Percentiles rank a stretch among this genome's conserved stretches.
These are phyloP conservation scores for Trichoderma brevicompactum DNA, from an alignment of 2,329 filamentous ascomycete genomes.

Conservation along the genomic window DNA sequence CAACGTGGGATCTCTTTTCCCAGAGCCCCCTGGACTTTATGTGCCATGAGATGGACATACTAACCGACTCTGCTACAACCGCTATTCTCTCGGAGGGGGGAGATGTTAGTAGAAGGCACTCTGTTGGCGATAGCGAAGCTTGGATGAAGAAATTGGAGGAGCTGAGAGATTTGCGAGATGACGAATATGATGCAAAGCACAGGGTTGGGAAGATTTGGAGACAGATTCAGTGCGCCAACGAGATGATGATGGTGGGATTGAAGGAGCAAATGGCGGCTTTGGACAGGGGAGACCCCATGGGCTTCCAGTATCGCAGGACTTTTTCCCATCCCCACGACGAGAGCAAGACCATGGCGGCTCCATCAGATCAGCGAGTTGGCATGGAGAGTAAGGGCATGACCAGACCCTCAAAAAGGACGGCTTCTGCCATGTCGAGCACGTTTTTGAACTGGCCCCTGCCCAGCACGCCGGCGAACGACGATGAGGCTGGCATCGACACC, in stretches of 20 bases:
- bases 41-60: conserved; percentile 10
- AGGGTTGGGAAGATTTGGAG: not conserved
- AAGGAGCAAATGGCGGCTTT: not conserved
- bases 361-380: not conserved
- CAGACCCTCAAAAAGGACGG: not conserved
- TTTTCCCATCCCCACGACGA: not conserved
- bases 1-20: conserved; percentile 18
- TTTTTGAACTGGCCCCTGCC: conserved; percentile 23
- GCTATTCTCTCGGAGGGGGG: not conserved
- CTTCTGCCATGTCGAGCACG: not conserved
- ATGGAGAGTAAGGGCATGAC: not conserved
- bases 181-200: not conserved
- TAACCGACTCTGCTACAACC: not conserved
- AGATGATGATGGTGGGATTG: conserved; percentile 1
- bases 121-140: not conserved
- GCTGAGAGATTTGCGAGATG: conserved; percentile 10
- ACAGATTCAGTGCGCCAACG: not conserved
- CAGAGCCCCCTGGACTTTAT: conserved; percentile 17
- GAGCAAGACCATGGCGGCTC: not conserved
- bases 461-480: not conserved
- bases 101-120: not conserved
- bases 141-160: conserved; percentile 7
- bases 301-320: not conserved
- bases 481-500: not conserved
- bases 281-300: not conserved